These are phyloP conservation scores for Metarhizium anisopliae DNA, from an alignment of 2,329 filamentous ascomycete genomes.

Conservation along the genomic window DNA sequence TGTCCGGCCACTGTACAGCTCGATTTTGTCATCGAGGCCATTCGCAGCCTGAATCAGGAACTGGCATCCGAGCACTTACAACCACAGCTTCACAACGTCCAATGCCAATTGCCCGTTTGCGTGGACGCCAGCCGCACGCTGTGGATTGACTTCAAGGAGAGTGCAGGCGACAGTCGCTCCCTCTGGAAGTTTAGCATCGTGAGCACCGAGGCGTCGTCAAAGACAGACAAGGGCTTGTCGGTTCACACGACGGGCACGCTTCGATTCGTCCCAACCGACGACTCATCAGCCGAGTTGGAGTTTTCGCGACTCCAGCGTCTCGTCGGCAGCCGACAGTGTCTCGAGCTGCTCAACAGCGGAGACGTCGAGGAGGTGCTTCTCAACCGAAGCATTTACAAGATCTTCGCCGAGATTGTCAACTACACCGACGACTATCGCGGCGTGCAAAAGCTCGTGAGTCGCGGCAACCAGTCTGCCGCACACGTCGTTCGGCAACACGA, in stretches of 20 bases:
- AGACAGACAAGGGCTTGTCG: background rate
- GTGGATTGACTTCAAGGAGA: slow-evolving; percentile 16
- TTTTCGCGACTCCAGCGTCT: slow-evolving; percentile 12
- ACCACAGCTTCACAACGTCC: slow-evolving; percentile 21
- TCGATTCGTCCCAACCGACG: background rate
- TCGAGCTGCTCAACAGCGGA: slow-evolving; percentile 16
- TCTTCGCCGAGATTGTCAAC: slow-evolving; percentile 23
- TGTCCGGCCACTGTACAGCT: slow-evolving; percentile 26
- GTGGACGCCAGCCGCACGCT: slow-evolving; percentile 12
- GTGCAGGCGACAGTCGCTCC: background rate
- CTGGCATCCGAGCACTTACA: slow-evolving; percentile 9
- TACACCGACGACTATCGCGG: slow-evolving; percentile 18
- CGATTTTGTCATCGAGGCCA: slow-evolving; percentile 21
- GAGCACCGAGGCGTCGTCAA: background rate
- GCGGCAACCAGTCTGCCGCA: slow-evolving; percentile 20
- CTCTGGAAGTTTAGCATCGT: background rate
- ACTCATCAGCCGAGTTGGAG: background rate
- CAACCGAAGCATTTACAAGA: slow-evolving; percentile 27
- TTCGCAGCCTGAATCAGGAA: slow-evolving; percentile 21
- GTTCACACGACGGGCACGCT: background rate
- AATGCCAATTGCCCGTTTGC: slow-evolving; percentile 7
- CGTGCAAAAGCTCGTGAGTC: slow-evolving; percentile 20
- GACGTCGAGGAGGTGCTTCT: slow-evolving; percentile 23
- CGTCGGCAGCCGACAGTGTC: slow-evolving; percentile 20
- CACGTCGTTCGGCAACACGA: slow-evolving; percentile 14